Conservation (phyloP, 2,329 filamentous ascomycete species). For the Epicoccum nigrum region DNA sequence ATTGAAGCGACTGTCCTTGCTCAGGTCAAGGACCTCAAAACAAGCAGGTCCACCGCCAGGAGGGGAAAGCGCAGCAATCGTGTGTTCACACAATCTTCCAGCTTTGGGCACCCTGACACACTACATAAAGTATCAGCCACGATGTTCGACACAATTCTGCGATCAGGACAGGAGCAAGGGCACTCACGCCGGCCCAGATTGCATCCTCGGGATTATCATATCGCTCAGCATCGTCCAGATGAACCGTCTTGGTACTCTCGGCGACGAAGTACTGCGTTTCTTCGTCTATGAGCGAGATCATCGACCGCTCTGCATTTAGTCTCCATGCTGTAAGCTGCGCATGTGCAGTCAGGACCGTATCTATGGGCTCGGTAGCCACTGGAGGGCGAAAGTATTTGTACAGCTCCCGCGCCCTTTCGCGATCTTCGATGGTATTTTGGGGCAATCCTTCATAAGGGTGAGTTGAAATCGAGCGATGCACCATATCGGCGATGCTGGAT, state of each 20-base stretch:
- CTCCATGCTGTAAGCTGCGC: slow-evolving; percentile 47
- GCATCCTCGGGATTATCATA: slow-evolving; percentile 43
- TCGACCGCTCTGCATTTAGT: slow-evolving; percentile 42
- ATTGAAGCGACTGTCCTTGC: slow-evolving; percentile 42
- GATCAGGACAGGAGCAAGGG: neutral
- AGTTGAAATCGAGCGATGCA: neutral
- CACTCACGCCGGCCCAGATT: slow-evolving; percentile 43
- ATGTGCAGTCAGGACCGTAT: slow-evolving; percentile 45
- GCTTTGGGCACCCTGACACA: slow-evolving; percentile 43
- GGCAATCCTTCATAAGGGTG: slow-evolving; percentile 3
- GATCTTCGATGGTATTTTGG: slow-evolving; percentile 13
- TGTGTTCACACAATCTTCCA: slow-evolving; percentile 44
- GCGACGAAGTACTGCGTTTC: slow-evolving; percentile 58
- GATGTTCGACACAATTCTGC: neutral
- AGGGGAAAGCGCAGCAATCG: slow-evolving; percentile 25
- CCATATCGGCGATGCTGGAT: slow-evolving; percentile 1
- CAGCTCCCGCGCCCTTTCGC: slow-evolving; percentile 30
- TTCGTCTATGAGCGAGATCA: slow-evolving; percentile 56
- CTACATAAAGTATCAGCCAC: slow-evolving; percentile 13
- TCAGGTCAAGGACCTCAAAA: slow-evolving; percentile 48
- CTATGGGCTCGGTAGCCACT: slow-evolving; percentile 20
- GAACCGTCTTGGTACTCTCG: slow-evolving; percentile 55
- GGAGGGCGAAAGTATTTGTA: slow-evolving; percentile 38
- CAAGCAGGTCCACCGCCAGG: slow-evolving; percentile 43
- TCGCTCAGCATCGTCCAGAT: slow-evolving; percentile 43